Evolutionary conservation across 2,329 filamentous ascomycete species (phyloP).

Genomic region (Arthrinium puccinioides): DNA sequence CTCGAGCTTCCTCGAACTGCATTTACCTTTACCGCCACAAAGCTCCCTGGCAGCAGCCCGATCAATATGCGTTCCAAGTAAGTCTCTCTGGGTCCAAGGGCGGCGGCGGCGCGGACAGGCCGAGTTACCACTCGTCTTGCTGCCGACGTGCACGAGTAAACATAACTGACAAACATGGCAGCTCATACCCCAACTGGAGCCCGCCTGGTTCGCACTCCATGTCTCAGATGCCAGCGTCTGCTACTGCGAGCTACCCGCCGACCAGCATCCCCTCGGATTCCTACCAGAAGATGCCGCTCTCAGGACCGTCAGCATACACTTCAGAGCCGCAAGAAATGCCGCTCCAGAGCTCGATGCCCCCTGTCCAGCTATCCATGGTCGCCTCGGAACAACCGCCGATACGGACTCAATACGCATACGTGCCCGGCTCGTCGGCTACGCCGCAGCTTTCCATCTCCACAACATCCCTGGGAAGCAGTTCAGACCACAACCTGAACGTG

Average conservation of each 20-base stretch:
- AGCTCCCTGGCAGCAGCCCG: slow-evolving; percentile 44
- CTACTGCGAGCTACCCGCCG: slow-evolving; percentile 39
- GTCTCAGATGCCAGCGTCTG: slow-evolving; percentile 40
- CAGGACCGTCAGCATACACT: slow-evolving; percentile 38
- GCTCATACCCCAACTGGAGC: slow-evolving; percentile 53
- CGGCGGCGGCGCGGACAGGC: neutral
- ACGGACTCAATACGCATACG: slow-evolving; percentile 49
- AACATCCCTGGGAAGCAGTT: slow-evolving; percentile 29
- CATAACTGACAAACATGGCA: no score
- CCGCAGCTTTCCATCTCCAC: slow-evolving; percentile 39
- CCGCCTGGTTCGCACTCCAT: slow-evolving; percentile 35
- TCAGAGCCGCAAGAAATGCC: slow-evolving; percentile 47
- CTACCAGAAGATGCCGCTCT: slow-evolving; percentile 46
- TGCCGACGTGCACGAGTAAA: no score
- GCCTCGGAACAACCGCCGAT: slow-evolving; percentile 38
- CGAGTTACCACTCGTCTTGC: no score
- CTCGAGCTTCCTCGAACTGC: slow-evolving; percentile 48
- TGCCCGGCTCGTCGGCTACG: slow-evolving; percentile 41
- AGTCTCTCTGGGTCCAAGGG: slow-evolving; percentile 19
- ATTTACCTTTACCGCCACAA: slow-evolving; percentile 52
- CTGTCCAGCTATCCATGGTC: slow-evolving; percentile 44
- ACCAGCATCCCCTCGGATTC: slow-evolving; percentile 42
- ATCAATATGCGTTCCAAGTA: slow-evolving; percentile 54
- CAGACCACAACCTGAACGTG: slow-evolving; percentile 42
- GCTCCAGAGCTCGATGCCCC: slow-evolving; percentile 45